Evolutionary conservation across 2,329 filamentous ascomycete genomes (phyloP), one percentile per base, ranked within the genome.

Genomic region (Penicillium sp.): DNA sequence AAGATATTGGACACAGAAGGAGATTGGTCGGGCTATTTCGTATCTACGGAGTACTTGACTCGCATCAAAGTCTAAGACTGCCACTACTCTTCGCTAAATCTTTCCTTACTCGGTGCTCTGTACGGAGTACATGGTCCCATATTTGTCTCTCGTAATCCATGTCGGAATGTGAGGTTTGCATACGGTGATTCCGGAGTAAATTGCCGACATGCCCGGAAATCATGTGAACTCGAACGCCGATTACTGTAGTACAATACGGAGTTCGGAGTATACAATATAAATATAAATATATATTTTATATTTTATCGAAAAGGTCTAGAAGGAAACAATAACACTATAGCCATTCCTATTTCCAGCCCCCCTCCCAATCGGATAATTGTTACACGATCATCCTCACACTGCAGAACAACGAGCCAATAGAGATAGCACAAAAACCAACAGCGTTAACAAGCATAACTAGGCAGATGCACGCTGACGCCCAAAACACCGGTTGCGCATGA

Each of bases 381-480:
- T 41, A 33, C 3, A 33, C 19, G 13, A n/a, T 36, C n/a, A 17
- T 23, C 25, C 23, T 10, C 21, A 41, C 6, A 4, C 23, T 48
- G 36, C 36, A 49, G 19, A 21, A 17, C 13, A 42, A 5, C 2
- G 5, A 29, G 4, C 61, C 53, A 63, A 61, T 59, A 7, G n/a
- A 2, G 29, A 12, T 8, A 1, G 3, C 21, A n/a, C 31, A 31
- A 36, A 13, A 55, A 44, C 62, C 62, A 65, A 65, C 62, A 61
- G 61, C 62, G 62, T 58, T 43, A 47, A 52, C 42, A 44, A 39
- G 38, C 36, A 59, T 52, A 39, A 48, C 44, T 42, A 25, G 49
- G 49, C 6, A 23, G 35, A 29, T 43, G 31, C 23, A 48, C 8
- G 33, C 27, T 52, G 36, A 43, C 17, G 47, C 43, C 48, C 25